Evolutionary conservation across 768 basidiomycete species (phyloP).

Genomic region (Termitomyces sp.): DNA sequence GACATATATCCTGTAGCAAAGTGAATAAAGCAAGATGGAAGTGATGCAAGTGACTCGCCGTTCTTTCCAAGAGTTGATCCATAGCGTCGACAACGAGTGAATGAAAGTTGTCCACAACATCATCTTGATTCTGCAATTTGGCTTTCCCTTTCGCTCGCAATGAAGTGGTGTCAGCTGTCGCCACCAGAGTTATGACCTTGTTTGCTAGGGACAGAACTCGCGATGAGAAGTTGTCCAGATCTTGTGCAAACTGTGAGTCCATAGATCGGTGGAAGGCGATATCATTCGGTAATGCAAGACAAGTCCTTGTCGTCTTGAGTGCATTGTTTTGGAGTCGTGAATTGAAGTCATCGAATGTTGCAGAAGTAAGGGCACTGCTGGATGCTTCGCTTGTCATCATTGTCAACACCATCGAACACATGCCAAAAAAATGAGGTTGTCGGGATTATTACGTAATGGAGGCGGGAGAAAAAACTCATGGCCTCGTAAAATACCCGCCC

Average conservation of each 20-base stretch:
- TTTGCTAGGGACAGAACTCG: constrained; percentile 65
- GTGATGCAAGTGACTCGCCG: constrained; percentile 39
- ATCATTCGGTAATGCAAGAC: constrained; percentile 64
- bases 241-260: constrained; percentile 59
- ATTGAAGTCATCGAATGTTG: constrained; percentile 48
- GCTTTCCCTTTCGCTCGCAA: constrained; percentile 44
- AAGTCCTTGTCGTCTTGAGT: constrained; percentile 56
- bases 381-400: constrained; percentile 13
- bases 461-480: no score
- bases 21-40: background rate
- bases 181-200: constrained; percentile 48
- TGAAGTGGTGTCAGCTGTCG: constrained; percentile 31
- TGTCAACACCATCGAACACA: no score
- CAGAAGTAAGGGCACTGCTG: constrained; percentile 9
- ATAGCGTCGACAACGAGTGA: constrained; percentile 73
- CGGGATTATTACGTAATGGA: background rate
- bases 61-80: constrained; percentile 81
- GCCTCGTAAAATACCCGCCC: no score
- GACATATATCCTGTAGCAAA: constrained; percentile 60
- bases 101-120: constrained; percentile 80
- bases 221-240: constrained; percentile 64
- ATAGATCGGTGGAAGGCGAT: constrained; percentile 88
- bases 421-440: background rate
- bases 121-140: constrained; percentile 62
- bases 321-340: constrained; percentile 52